Percentiles rank a stretch among this genome's conserved stretches.
These are phyloP conservation scores for Priceomyces melissophilus DNA, from an alignment of 805 yeast species.

Conservation along the genomic window DNA sequence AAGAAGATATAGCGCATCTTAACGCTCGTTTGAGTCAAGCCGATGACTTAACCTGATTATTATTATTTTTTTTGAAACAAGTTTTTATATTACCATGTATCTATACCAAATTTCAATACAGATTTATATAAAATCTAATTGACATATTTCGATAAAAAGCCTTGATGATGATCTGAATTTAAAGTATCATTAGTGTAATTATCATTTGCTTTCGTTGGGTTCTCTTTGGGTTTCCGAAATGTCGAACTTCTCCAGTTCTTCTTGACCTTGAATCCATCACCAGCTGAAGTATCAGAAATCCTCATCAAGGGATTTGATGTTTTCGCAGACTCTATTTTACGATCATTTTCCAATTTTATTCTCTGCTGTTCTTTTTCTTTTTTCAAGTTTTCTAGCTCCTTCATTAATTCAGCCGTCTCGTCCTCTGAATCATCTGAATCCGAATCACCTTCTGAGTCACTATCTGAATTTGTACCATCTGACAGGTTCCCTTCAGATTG, in stretches of 20 bases:
- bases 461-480: neutral
- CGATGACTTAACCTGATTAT: conserved; percentile 23
- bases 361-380: conserved; percentile 13
- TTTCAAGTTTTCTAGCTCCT: conserved; percentile 17
- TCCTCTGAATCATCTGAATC: conserved; percentile 13
- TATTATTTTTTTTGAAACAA: too few species aligned
- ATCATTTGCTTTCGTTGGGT: conserved; percentile 4
- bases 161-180: conserved; percentile 32
- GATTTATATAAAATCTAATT: conserved; percentile 12
- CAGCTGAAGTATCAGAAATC: conserved; percentile 7
- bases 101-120: neutral
- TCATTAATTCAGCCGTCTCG: conserved; percentile 14
- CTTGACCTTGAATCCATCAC: conserved; percentile 12
- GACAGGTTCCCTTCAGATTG: neutral
- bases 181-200: conserved; percentile 31
- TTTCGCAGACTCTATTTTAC: conserved; percentile 5
- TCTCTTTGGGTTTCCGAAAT: conserved; percentile 12
- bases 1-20: conserved; percentile 78
- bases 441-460: conserved; percentile 6
- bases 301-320: conserved; percentile 13
- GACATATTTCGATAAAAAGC: conserved; percentile 33
- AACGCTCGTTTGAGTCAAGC: conserved; percentile 56
- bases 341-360: conserved; percentile 4
- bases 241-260: conserved; percentile 30
- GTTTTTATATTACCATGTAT: too few species aligned